Conservation (phyloP, 2,329 filamentous ascomycete genomes). For the Colletotrichum lini region DNA sequence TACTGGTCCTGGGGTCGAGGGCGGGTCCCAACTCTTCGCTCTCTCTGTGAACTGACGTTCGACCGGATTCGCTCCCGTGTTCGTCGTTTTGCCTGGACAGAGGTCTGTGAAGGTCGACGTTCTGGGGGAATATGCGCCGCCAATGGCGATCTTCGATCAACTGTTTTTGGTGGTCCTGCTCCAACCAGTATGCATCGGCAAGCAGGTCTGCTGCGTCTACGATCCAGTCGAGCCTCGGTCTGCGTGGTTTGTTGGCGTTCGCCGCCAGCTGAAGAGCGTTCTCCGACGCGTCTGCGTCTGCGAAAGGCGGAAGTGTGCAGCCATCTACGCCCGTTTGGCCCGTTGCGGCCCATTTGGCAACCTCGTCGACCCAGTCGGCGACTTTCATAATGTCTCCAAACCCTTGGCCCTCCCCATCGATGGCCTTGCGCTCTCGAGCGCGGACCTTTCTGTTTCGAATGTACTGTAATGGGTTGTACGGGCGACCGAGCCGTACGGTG, state of each 20-base stretch:
- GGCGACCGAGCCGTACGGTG: conserved; percentile 69
- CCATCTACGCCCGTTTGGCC: conserved; percentile 51
- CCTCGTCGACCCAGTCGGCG: conserved; percentile 81
- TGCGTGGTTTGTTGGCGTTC: conserved; percentile 71
- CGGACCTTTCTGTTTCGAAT: conserved; percentile 91
- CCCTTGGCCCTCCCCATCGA: conserved; percentile 82
- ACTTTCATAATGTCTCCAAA: conserved; percentile 83
- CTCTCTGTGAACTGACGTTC: conserved; percentile 17
- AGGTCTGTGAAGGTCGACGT: conserved; percentile 47
- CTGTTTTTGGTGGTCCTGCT: conserved; percentile 84
- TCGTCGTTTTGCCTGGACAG: conserved; percentile 48
- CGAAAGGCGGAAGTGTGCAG: conserved; percentile 62
- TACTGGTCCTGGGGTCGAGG: conserved; percentile 44
- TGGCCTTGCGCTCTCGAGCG: conserved; percentile 80
- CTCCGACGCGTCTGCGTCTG: conserved; percentile 59
- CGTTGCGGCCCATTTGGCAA: conserved; percentile 66
- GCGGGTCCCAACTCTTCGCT: conserved; percentile 14
- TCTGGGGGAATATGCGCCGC: conserved; percentile 76
- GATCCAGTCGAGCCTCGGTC: conserved; percentile 87
- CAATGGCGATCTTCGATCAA: conserved; percentile 86
- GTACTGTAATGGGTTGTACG: conserved; percentile 93
- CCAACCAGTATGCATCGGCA: conserved; percentile 92
- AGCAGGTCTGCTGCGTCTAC: conserved; percentile 88
- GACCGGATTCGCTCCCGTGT: conserved; percentile 32
- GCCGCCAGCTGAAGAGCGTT: conserved; percentile 59